Conservation (phyloP, 1,139 yeast species). For the Scheffersomyces stambukii region DNA sequence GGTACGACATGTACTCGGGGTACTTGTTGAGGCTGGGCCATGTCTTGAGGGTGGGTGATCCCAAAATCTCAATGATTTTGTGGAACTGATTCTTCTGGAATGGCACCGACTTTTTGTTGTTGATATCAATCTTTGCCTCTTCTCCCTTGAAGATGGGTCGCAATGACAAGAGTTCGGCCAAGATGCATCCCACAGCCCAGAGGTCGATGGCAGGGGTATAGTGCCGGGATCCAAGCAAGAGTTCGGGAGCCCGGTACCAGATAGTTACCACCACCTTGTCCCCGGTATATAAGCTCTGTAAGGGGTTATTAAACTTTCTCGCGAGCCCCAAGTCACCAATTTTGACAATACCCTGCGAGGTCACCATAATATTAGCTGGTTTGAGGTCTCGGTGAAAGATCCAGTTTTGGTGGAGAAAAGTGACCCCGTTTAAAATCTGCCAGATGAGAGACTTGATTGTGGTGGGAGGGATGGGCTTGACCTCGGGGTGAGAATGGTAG, state of each 20-base stretch:
- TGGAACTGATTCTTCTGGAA: conserved; percentile 90
- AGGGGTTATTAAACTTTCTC: conserved; percentile 80
- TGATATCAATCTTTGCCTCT: conserved; percentile 85
- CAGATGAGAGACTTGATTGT: conserved; percentile 81
- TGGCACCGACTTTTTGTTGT: conserved; percentile 82
- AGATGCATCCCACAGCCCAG: conserved; percentile 97
- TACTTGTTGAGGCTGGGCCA: conserved; percentile 81
- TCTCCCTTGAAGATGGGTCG: conserved; percentile 97
- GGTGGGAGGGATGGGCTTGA: conserved; percentile 69
- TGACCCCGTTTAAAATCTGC: conserved; percentile 90
- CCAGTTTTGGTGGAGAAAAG: conserved; percentile 93
- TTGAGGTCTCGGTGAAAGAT: conserved; percentile 90
- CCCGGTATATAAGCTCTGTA: conserved; percentile 87
- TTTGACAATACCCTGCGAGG: conserved; percentile 82
- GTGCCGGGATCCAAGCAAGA: conserved; percentile 85
- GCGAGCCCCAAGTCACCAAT: conserved; percentile 97
- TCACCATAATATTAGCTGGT: conserved; percentile 97
- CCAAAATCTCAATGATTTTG: conserved; percentile 84
- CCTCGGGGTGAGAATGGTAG: conserved; percentile 86
- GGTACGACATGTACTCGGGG: conserved; percentile 73
- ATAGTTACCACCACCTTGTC: conserved; percentile 97
- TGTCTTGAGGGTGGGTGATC: conserved; percentile 69
- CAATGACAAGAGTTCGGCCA: conserved; percentile 84
- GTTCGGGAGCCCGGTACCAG: conserved; percentile 97
- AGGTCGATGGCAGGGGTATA: conserved; percentile 92